Evolutionary conservation across 345 rosid species (phyloP), one percentile per base, ranked within the genome.

Genomic region (Adansonia digitata): DNA sequence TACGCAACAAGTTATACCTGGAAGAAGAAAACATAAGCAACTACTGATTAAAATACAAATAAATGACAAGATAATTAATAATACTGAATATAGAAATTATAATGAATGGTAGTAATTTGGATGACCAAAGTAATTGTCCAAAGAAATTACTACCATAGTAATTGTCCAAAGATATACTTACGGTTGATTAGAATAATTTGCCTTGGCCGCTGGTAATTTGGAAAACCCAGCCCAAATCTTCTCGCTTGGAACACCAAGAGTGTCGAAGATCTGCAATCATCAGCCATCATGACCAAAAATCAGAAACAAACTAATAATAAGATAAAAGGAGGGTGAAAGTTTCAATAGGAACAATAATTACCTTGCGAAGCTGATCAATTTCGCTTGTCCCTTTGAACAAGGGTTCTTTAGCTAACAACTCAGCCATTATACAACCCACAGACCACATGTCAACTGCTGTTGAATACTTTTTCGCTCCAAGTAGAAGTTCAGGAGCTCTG

Each of bases 381-480:
- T 95, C 99, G 64, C 92, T 88, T 86, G 88, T 95, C 69, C 99
- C 99, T 84, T 95, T 93, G 78, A 95, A 95, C 56, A 95, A 80
- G 24, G 99, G 93, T 71, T 86, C 91, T 79, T 93, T 95, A 1
- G 96, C 88, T 59, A 93, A 82, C 39, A 95, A 74, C 72, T 95
- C 99, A 69, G 98, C 97, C 99, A 95, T 95, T 46, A 95, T 93
- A 81, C 99, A 95, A 53, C 99, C 99, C 70, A 95, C 79, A 26
- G 99, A 95, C 99, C 99, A 95, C 99, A 95, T 93, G 86, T 95
- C 99, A 85, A 95, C 89, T 43, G 99, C 97, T 24, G 98, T 93
- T 64, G 99, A 95, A 87, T 95, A 95, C 69, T 89, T 94, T 80
- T 87, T 91, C 27, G 88, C 88, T 77, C 99, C 99, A 84, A 95